These are phyloP conservation scores for Aureobasidium sp. DNA, from an alignment of 2,329 filamentous ascomycete genomes.

Conservation along the genomic window DNA sequence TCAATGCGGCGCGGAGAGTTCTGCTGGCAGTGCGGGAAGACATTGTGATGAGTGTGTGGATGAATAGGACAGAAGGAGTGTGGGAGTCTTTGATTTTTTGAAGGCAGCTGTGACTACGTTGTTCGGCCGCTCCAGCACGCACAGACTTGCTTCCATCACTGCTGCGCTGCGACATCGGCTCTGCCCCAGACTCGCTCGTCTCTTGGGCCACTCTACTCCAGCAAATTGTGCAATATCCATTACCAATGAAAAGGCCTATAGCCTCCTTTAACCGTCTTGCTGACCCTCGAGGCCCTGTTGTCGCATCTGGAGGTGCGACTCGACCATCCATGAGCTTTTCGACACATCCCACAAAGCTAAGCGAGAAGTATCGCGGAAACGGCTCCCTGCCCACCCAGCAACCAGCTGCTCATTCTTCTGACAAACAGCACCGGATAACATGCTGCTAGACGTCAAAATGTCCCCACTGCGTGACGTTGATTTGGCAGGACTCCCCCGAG, in stretches of 20 bases:
- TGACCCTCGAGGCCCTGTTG: not conserved
- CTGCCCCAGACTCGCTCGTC: not conserved
- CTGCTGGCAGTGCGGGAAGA: constrained; percentile 66
- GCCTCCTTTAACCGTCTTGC: not conserved
- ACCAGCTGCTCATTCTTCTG: not conserved
- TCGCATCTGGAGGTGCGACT: not conserved
- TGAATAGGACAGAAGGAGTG: constrained; percentile 5
- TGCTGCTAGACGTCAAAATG: not conserved
- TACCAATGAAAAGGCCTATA: not conserved
- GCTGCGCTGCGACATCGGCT: constrained; percentile 6
- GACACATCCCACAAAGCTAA: constrained; percentile 13
- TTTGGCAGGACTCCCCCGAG: not conserved
- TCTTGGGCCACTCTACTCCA: not conserved
- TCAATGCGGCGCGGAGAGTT: constrained; percentile 52
- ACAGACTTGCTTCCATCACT: not conserved
- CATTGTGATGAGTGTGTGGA: constrained; percentile 46
- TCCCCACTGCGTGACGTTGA: not conserved
- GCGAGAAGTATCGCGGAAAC: constrained; percentile 8
- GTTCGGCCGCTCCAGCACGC: not conserved
- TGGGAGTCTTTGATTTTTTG: constrained; percentile 11
- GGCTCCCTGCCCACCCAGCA: not conserved
- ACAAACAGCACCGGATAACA: constrained; percentile 4
- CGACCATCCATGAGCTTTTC: not conserved
- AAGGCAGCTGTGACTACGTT: constrained; percentile 10
- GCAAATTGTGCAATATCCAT: constrained; percentile 14